Evolutionary conservation across 2,329 filamentous ascomycete species (phyloP).

Genomic region (Venturia asperata): DNA sequence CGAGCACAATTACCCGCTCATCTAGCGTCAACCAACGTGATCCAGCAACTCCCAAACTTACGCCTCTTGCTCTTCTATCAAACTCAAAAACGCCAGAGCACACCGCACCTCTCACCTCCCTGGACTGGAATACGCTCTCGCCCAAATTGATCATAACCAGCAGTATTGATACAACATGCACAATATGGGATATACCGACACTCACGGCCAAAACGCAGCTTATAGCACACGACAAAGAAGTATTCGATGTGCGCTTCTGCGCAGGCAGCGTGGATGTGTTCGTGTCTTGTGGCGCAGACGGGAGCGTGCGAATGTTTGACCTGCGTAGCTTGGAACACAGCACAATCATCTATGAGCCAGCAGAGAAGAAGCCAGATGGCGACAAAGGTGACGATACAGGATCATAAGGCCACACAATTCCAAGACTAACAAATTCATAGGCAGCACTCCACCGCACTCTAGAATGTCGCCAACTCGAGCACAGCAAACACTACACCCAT

Average conservation of each 20-base stretch:
- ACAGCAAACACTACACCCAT: slow-evolving; percentile 62
- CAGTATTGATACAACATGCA: slow-evolving; percentile 97
- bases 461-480: slow-evolving; percentile 65
- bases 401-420: not conserved
- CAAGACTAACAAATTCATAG: slow-evolving; percentile 25
- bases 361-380: slow-evolving; percentile 62
- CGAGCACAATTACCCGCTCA: slow-evolving; percentile 61
- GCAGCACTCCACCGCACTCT: slow-evolving; percentile 39
- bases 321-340: slow-evolving; percentile 92
- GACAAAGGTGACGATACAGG: slow-evolving; percentile 30
- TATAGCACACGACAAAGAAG: slow-evolving; percentile 97
- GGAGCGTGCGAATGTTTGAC: slow-evolving; percentile 98
- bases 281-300: slow-evolving; percentile 94
- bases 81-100: slow-evolving; percentile 99
- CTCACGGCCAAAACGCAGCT: slow-evolving; percentile 96
- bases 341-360: slow-evolving; percentile 98
- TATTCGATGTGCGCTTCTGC: slow-evolving; percentile 97
- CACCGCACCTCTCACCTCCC: slow-evolving; percentile 87
- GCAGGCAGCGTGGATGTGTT: slow-evolving; percentile 98
- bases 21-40: slow-evolving; percentile 53
- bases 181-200: slow-evolving; percentile 98
- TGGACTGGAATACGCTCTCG: slow-evolving; percentile 97
- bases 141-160: slow-evolving; percentile 97
- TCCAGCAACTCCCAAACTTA: slow-evolving; percentile 69
- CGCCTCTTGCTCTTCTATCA: slow-evolving; percentile 83